Conservation (phyloP, 306 rosid genomes). For the Pueraria montana region DNA sequence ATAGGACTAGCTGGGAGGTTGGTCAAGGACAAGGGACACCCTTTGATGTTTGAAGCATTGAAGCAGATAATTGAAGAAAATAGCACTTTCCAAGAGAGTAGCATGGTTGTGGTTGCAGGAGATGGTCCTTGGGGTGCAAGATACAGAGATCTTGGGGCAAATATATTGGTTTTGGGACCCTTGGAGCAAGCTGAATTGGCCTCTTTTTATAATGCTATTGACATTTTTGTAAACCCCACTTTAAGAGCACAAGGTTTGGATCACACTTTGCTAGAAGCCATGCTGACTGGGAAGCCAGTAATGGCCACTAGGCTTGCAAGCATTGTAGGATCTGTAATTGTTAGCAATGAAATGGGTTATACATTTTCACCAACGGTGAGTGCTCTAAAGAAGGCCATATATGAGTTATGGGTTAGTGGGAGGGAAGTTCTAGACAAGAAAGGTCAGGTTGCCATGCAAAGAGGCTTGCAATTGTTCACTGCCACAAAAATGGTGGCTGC, state of each 20-base stretch:
- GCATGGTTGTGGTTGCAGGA: constrained; percentile 70
- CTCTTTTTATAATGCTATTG: constrained; percentile 69
- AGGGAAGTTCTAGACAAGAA: constrained; percentile 60
- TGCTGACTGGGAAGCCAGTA: constrained; percentile 70
- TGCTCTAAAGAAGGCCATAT: constrained; percentile 61
- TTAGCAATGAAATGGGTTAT: constrained; percentile 65
- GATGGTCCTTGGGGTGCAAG: constrained; percentile 88
- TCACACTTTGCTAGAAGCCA: constrained; percentile 72
- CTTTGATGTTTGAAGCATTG: constrained; percentile 73
- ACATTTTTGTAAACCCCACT: constrained; percentile 67
- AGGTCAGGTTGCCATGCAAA: constrained; percentile 66
- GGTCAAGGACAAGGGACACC: constrained; percentile 84
- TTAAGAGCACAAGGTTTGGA: constrained; percentile 69
- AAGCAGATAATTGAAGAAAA: constrained; percentile 62
- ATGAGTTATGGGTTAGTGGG: constrained; percentile 55
- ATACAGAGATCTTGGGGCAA: constrained; percentile 68
- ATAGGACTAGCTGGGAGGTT: constrained; percentile 82
- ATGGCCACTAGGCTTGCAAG: constrained; percentile 80
- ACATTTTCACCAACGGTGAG: constrained; percentile 75
- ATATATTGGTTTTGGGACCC: constrained; percentile 67
- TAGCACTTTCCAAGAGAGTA: constrained; percentile 50
- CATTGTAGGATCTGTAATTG: constrained; percentile 74
- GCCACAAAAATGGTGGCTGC: constrained; percentile 76
- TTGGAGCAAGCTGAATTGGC: constrained; percentile 69
- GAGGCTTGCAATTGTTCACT: constrained; percentile 77